Base-by-base conservation (phyloP, 2,329 filamentous ascomycete species). In the Cladophialophora carrionii region DNA sequence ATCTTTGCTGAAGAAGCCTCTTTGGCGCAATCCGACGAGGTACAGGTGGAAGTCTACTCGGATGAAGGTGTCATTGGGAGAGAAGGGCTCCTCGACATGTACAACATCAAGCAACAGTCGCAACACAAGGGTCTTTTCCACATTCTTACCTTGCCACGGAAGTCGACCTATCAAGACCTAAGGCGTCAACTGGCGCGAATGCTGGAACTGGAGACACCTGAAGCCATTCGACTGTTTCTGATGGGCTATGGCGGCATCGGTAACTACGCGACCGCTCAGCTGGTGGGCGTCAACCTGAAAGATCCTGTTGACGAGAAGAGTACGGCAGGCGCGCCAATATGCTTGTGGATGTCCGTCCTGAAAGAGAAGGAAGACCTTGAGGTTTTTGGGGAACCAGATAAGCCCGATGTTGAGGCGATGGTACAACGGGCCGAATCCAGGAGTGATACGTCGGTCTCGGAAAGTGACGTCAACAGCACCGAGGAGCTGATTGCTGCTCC, bases 11-110 rank as follows among this genome's bases (percentile, higher is more conserved):
- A 67, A 63, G 22, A 48, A 67, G 1, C 57, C 63, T 9, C 66
- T 56, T 8, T 70, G 65, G 34, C 57, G 64, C 8, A 63, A 60
- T 24, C 63, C 68, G 24, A 71, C 72, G 61, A 74, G 6, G 59
- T 81, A 31, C 71, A 76, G 17, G 72, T 81, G 31, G 79, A 81
- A 61, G 68, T 80, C 2, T 80, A 79, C 64, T 75, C 75, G 1
- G 71, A 78, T 24, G 69, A 75, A 3, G 70, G 72, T 22, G 75
- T 76, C 49, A 73, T 75, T 31, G 71, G 74, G 41, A 64, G 77
- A 51, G 66, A 69, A 58, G 79, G 78, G 57, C 70, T 80, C 3
- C 78, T 81, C 53, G 78, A 81, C 51, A 60, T 67, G 73, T 76
- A n/a, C 77, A 81, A 65, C 76, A 78, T 70, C 71, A 80, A 64